Percentiles rank a stretch among this genome's conserved stretches.
Evolutionary conservation across 495 filamentous ascomycete species (phyloP).

Genomic region (Jackrogersella multiformis): DNA sequence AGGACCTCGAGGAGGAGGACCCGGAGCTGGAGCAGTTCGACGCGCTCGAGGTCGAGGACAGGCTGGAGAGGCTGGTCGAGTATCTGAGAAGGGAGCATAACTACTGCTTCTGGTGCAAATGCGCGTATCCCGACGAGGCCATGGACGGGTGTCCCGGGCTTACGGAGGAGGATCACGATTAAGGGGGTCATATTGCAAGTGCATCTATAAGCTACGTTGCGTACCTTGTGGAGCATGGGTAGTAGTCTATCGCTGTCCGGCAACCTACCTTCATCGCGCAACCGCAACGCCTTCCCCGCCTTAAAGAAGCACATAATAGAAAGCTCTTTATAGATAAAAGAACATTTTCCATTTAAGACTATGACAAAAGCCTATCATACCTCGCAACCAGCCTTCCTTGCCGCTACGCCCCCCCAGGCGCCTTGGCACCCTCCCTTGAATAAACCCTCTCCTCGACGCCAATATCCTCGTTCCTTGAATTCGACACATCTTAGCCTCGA

Average conservation of each 20-base stretch:
- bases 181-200: not conserved
- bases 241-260: no score
- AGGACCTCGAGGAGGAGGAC: conserved; percentile 86
- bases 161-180: conserved; percentile 94
- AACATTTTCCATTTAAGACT: no score
- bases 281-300: no score
- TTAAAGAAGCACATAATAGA: no score
- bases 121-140: conserved; percentile 69
- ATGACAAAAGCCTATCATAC: no score
- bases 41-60: conserved; percentile 68
- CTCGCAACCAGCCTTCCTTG: no score
- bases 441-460: conserved; percentile 64
- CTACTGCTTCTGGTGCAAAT: conserved; percentile 99
- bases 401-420: not conserved
- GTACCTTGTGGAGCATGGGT: not conserved
- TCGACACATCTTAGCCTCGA: conserved; percentile 11
- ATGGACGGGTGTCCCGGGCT: conserved; percentile 92
- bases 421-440: conserved; percentile 46
- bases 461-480: conserved; percentile 77
- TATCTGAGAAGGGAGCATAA: conserved; percentile 73
- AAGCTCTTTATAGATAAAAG: no score
- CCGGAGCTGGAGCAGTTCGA: conserved; percentile 86
- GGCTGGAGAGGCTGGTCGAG: conserved; percentile 68
- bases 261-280: no score
- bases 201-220: not conserved